Evolutionary conservation across 148 eudicot genomes (phyloP).

Genomic region (Vaccinium myrtillus): DNA sequence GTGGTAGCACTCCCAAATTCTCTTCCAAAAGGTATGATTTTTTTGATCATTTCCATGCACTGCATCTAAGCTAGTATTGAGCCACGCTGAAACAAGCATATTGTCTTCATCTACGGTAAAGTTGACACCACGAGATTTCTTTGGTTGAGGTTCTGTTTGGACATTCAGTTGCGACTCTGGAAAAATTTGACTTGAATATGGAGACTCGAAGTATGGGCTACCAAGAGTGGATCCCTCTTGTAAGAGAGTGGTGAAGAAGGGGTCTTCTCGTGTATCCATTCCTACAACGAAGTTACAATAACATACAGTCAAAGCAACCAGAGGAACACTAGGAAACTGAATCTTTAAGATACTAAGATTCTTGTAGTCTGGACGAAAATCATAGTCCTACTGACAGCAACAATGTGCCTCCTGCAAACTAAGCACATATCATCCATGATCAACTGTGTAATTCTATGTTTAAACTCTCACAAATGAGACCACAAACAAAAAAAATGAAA

Average conservation of each 20-base stretch:
- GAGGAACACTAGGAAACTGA: slow-evolving; percentile 87
- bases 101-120: too few species aligned
- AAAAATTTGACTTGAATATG: too few species aligned
- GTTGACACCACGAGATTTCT: too few species aligned
- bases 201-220: too few species aligned
- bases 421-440: slow-evolving; percentile 7
- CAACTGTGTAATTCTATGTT: neutral
- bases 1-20: neutral
- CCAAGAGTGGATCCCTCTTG: too few species aligned
- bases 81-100: too few species aligned
- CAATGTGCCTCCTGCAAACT: slow-evolving; percentile 92
- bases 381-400: slow-evolving; percentile 99
- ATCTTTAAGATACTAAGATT: slow-evolving; percentile 97
- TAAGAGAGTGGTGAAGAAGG: too few species aligned
- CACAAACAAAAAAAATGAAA: neutral
- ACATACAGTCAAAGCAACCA: slow-evolving; percentile 92
- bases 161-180: too few species aligned
- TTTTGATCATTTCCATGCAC: neutral
- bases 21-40: neutral
- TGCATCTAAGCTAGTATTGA: neutral
- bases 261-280: too few species aligned
- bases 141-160: too few species aligned
- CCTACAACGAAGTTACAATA: neutral
- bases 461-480: neutral
- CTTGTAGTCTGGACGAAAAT: slow-evolving; percentile 99